Evolutionary conservation across 2,329 filamentous ascomycete genomes (phyloP).

Genomic region (Tolypocladium cylindrosporum): DNA sequence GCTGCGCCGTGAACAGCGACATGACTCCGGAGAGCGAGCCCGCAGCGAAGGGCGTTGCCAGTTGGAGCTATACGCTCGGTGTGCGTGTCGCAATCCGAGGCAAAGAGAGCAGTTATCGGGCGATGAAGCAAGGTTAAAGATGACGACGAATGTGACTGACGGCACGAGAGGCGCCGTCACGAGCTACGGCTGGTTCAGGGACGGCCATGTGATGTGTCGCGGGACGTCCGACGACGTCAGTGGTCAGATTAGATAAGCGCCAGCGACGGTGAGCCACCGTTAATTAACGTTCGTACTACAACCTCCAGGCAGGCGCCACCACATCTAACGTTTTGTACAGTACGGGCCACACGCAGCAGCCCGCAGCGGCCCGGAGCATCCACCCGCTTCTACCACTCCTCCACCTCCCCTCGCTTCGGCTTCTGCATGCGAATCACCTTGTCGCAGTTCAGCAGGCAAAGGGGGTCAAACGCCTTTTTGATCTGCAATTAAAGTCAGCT

Average conservation of each 20-base stretch:
- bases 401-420: conserved; percentile 30
- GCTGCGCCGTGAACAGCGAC: conserved; percentile 48
- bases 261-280: background rate
- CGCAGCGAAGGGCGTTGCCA: background rate
- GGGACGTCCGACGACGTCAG: background rate
- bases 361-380: too few species aligned
- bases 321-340: background rate
- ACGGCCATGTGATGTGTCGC: conserved; percentile 3
- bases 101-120: background rate
- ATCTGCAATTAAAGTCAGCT: conserved; percentile 36
- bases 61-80: background rate
- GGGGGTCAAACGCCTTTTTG: conserved; percentile 70
- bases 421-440: conserved; percentile 55
- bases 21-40: conserved; percentile 12
- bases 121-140: background rate
- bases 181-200: background rate
- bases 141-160: background rate
- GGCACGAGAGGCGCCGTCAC: background rate
- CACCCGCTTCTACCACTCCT: conserved; percentile 27
- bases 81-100: background rate
- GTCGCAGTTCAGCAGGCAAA: conserved; percentile 60
- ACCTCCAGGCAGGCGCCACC: background rate
- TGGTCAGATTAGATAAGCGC: background rate
- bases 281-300: background rate
- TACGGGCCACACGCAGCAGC: background rate